phyloP scores from a whole-genome alignment of 441 rosid genomes.

The Croton setiger region DNA sequence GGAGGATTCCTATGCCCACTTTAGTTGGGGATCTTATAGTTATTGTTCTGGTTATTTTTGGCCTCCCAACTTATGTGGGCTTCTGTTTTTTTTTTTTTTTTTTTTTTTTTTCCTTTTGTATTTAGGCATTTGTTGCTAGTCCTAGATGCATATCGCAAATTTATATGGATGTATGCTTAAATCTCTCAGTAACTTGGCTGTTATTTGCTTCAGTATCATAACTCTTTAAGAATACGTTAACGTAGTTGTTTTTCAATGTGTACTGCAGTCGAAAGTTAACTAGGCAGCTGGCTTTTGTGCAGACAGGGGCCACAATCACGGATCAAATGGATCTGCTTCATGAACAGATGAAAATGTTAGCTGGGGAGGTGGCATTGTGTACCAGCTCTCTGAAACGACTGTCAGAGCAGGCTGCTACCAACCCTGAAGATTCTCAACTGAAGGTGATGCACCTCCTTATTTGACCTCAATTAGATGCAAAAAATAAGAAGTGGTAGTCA shows the following conservation, averaged over 20 bases:
- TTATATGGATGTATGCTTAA: background rate
- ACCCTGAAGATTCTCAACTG: conserved; percentile 62
- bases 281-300: conserved; percentile 28
- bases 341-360: conserved; percentile 89
- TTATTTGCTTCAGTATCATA: background rate
- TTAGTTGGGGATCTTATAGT: background rate
- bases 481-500: background rate
- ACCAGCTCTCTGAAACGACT: conserved; percentile 78
- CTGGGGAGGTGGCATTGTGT: conserved; percentile 87
- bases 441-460: conserved; percentile 48
- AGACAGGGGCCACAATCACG: conserved; percentile 65
- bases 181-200: background rate
- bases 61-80: background rate
- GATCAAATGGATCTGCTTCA: conserved; percentile 97
- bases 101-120: too few species aligned
- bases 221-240: background rate
- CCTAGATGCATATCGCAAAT: too few species aligned
- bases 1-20: background rate
- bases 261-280: conserved; percentile 24
- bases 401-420: conserved; percentile 57
- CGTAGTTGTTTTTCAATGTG: conserved; percentile 6
- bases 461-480: conserved; percentile 1
- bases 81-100: too few species aligned
- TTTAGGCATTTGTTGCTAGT: background rate
- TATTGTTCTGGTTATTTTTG: background rate